Conservation (phyloP, 148 eudicot species). For the Vaccinium macrocarpon region DNA sequence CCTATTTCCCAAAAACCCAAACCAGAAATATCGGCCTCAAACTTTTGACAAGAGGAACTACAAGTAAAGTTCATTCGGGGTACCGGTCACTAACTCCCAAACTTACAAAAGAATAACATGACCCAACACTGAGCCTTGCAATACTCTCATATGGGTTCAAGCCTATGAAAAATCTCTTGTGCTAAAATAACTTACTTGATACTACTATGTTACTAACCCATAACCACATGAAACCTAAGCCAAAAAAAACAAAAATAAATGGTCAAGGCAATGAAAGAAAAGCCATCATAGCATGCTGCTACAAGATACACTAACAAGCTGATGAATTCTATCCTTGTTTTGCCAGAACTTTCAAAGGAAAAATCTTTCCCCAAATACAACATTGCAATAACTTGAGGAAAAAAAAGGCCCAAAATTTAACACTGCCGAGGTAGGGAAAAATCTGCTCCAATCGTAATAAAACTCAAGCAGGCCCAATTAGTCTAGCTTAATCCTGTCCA, state of each 20-base stretch:
- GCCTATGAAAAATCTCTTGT: not conserved
- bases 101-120: no score
- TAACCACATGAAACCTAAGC: not conserved
- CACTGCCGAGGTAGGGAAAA: not conserved
- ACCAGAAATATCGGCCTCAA: no score
- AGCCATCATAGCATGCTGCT: not conserved
- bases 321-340: not conserved
- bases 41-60: no score
- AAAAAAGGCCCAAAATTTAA: not conserved
- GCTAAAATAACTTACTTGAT: not conserved
- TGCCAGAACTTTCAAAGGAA: not conserved
- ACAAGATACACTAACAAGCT: not conserved
- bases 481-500: constrained; percentile 82
- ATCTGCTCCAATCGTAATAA: not conserved
- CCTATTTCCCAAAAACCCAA: no score
- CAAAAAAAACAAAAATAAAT: not conserved
- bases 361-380: not conserved
- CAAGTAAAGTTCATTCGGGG: no score
- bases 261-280: not conserved
- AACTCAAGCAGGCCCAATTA: constrained; percentile 21
- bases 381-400: not conserved
- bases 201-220: not conserved
- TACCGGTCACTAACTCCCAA: no score
- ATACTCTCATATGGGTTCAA: not conserved
- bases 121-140: no score